phyloP scores from a whole-genome alignment of 1,284 basidiomycete genomes.

The Rhodotorula sp. region DNA sequence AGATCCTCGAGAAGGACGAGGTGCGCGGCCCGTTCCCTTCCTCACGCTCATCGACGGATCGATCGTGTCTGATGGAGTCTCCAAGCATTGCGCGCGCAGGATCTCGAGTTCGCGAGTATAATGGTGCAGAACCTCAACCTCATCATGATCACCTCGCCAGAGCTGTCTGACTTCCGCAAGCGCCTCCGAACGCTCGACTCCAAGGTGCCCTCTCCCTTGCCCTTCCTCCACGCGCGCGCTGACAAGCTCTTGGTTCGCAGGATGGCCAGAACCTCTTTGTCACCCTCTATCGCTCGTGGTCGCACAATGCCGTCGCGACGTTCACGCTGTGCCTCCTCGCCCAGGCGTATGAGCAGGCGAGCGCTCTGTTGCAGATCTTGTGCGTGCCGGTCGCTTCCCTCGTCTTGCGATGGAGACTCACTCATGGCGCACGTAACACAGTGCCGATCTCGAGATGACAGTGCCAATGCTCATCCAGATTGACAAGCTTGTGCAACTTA shows the following conservation, averaged over 20 bases:
- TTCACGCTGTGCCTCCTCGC: constrained; percentile 94
- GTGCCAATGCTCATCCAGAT: constrained; percentile 93
- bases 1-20: constrained; percentile 97
- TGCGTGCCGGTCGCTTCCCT: constrained; percentile 54
- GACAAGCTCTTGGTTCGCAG: constrained; percentile 53
- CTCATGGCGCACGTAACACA: constrained; percentile 49
- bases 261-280: constrained; percentile 93
- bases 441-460: constrained; percentile 94
- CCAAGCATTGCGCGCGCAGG: constrained; percentile 57
- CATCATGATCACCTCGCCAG: constrained; percentile 94
- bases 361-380: constrained; percentile 96
- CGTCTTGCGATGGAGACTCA: too few relatives aligned
- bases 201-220: constrained; percentile 58
- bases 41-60: background rate
- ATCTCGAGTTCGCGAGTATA: constrained; percentile 93
- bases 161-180: constrained; percentile 89
- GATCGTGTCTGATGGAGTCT: background rate
- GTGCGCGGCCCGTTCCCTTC: constrained; percentile 54
- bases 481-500: constrained; percentile 96
- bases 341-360: constrained; percentile 98
- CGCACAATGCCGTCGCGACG: constrained; percentile 95
- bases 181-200: constrained; percentile 90
- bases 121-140: constrained; percentile 97
- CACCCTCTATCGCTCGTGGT: constrained; percentile 94
- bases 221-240: background rate